phyloP scores from a whole-genome alignment of 345 rosid genomes.

The Eucalyptus sp. region DNA sequence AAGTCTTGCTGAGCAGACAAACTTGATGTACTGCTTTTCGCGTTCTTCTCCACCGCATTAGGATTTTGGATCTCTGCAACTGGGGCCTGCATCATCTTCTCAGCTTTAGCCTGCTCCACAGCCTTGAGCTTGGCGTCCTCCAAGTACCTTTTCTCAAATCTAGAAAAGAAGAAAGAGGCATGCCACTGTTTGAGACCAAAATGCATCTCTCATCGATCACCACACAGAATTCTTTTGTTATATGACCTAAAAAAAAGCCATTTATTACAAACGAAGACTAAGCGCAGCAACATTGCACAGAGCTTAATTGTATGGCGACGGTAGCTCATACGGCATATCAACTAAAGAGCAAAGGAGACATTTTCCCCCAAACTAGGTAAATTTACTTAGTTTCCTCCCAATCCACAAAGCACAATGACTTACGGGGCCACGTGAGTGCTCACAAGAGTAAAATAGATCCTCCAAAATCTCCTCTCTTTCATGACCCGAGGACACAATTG shows the following conservation, averaged over 20 bases:
- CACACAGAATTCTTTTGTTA: not conserved
- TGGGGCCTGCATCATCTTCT: conserved; percentile 29
- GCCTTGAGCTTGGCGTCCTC: conserved; percentile 67
- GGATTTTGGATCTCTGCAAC: conserved; percentile 16
- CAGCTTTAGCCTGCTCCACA: conserved; percentile 35
- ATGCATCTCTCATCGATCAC: not conserved
- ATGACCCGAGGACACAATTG: conserved; percentile 85
- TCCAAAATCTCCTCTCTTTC: conserved; percentile 94
- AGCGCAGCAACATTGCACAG: not conserved
- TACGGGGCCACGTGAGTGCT: conserved; percentile 89
- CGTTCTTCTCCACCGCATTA: conserved; percentile 23
- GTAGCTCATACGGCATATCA: not conserved
- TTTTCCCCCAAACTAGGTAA: not conserved
- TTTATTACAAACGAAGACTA: not conserved
- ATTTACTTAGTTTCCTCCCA: not conserved
- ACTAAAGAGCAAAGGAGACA: not conserved
- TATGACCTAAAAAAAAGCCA: not conserved
- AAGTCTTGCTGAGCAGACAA: conserved; percentile 69
- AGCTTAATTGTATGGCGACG: not conserved
- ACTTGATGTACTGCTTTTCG: conserved; percentile 35
- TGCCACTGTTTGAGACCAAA: not conserved
- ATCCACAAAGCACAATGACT: conserved; percentile 1
- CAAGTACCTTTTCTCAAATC: conserved; percentile 61
- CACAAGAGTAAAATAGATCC: conserved; percentile 84
- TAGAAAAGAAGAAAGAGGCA: conserved; percentile 1